phyloP scores from a whole-genome alignment of 108 stramenopile genomes.

The Schizochytrium sp. region DNA sequence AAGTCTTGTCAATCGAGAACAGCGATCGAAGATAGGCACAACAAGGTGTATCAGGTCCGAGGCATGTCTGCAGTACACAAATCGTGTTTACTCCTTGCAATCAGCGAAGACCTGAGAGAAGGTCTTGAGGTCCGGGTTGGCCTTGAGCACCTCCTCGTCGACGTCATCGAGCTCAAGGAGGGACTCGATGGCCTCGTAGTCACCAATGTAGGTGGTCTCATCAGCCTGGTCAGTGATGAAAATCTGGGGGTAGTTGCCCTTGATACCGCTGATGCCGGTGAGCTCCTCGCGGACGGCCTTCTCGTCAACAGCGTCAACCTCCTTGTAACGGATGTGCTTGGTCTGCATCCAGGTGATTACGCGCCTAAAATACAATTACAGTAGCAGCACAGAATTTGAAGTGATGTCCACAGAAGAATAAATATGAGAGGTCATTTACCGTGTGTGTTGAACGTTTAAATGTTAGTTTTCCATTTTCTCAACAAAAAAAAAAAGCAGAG shows the following conservation, averaged over 20 bases:
- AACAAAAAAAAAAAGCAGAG: too few relatives aligned
- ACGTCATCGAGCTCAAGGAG: constrained; percentile 58
- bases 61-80: too few relatives aligned
- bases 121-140: constrained; percentile 56
- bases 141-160: constrained; percentile 20
- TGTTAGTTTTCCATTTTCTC: too few relatives aligned
- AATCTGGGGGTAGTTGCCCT: constrained; percentile 54
- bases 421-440: too few relatives aligned
- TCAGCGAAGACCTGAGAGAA: constrained; percentile 25
- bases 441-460: too few relatives aligned
- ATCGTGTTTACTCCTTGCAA: constrained; percentile 16
- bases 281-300: constrained; percentile 58
- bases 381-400: too few relatives aligned
- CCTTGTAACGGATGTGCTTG: constrained; percentile 59
- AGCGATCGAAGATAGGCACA: too few relatives aligned
- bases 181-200: constrained; percentile 48
- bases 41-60: too few relatives aligned
- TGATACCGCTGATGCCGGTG: constrained; percentile 35
- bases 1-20: too few relatives aligned
- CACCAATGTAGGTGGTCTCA: constrained; percentile 46
- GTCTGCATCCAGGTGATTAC: constrained; percentile 62
- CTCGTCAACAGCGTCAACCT: constrained; percentile 39
- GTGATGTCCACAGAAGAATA: too few relatives aligned
- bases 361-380: not conserved
- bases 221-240: constrained; percentile 36